Evolutionary conservation across 83 land plant genomes (phyloP).

Genomic region (Diphasiastrum complanatum): DNA sequence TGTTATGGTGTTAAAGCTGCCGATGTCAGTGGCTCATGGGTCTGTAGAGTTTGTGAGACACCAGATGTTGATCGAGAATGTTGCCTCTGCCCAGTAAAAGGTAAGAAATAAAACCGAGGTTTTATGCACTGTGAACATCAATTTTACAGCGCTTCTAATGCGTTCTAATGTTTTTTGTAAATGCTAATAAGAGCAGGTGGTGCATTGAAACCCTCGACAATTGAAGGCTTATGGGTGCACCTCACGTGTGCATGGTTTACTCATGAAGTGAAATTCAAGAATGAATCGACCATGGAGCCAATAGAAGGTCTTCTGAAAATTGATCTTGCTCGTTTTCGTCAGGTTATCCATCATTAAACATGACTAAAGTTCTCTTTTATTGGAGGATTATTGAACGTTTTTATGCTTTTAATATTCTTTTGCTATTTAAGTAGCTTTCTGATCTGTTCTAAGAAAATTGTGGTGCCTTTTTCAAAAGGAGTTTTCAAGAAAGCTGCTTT

Average conservation of each 20-base stretch:
- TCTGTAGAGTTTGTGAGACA: slow-evolving; percentile 93
- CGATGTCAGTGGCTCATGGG: slow-evolving; percentile 70
- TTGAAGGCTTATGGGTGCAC: slow-evolving; percentile 79
- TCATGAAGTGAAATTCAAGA: slow-evolving; percentile 67
- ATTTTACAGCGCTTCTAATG: not conserved
- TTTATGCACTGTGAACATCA: not conserved
- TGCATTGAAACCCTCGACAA: slow-evolving; percentile 87
- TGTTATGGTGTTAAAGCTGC: slow-evolving; percentile 87
- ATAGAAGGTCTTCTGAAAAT: slow-evolving; percentile 81
- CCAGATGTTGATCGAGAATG: slow-evolving; percentile 74
- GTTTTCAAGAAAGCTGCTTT: no score
- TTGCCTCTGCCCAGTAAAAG: slow-evolving; percentile 96
- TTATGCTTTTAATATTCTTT: slow-evolving; percentile 2
- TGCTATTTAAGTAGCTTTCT: not conserved
- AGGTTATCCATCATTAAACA: no score
- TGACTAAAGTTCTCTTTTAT: no score
- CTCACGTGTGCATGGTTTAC: slow-evolving; percentile 98
- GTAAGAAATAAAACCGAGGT: slow-evolving; percentile 35
- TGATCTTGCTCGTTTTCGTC: slow-evolving; percentile 53
- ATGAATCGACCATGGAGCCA: slow-evolving; percentile 86
- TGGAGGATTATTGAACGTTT: not conserved
- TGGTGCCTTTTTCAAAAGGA: no score
- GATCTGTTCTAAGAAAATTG: no score
- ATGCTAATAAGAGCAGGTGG: slow-evolving; percentile 50
- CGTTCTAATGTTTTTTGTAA: not conserved